Evolutionary conservation across 73 alveolate species (phyloP).

Genomic region (Tetrahymena elliotti): DNA sequence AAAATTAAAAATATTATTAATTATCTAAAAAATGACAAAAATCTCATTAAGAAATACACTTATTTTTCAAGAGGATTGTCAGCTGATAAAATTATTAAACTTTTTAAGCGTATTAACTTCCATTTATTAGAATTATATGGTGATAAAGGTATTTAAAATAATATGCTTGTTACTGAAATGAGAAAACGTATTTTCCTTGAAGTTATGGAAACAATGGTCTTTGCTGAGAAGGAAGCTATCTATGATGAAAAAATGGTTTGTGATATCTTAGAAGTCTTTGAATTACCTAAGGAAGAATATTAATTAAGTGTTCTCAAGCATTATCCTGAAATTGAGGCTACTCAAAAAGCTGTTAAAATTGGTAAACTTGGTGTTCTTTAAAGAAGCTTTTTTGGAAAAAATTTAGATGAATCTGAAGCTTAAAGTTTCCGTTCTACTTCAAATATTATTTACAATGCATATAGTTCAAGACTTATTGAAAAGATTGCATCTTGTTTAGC

Average conservation of each 20-base stretch:
- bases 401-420: constrained; percentile 11
- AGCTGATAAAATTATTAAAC: neutral
- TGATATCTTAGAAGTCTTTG: neutral
- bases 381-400: constrained; percentile 10
- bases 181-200: neutral
- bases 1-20: neutral
- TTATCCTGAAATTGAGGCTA: constrained; percentile 10
- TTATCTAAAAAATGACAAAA: neutral
- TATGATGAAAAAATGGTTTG: neutral
- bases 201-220: neutral
- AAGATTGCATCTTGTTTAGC: constrained; percentile 53
- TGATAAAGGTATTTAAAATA: neutral
- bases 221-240: neutral
- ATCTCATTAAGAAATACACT: neutral
- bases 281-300: neutral
- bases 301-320: neutral
- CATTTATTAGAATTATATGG: neutral
- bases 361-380: constrained; percentile 3
- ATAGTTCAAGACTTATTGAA: constrained; percentile 57
- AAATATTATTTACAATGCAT: constrained; percentile 41
- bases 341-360: constrained; percentile 15
- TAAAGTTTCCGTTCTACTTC: neutral
- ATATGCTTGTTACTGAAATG: neutral
- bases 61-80: neutral
- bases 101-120: neutral